Conservation (phyloP, 768 basidiomycete species). For the Rhodosporidiobolus odoratus region DNA sequence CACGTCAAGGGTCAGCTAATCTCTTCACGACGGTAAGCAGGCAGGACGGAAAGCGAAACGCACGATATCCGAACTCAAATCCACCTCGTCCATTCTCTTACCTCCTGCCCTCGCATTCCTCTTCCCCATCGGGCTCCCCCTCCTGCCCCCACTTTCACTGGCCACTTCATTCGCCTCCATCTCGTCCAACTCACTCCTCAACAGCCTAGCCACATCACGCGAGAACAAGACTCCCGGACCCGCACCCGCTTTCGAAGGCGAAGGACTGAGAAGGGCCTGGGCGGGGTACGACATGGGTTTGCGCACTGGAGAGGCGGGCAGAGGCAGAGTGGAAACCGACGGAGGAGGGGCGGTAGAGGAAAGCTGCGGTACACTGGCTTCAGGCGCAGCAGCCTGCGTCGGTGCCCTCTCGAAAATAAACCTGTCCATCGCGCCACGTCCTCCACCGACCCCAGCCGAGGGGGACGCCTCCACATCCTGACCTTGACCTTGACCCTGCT, state of each 20-base stretch:
- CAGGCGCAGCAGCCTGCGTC: not conserved
- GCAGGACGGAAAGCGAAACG: not conserved
- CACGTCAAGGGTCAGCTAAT: not conserved
- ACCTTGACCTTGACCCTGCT: too few species aligned
- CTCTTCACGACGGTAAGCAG: not conserved
- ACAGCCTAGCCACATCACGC: conserved; percentile 31
- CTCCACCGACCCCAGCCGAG: not conserved
- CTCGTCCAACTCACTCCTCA: conserved; percentile 36
- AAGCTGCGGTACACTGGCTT: not conserved
- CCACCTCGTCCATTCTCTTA: conserved; percentile 9
- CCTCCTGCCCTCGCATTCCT: not conserved
- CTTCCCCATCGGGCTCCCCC: not conserved
- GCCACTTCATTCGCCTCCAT: conserved; percentile 25
- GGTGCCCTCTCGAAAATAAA: conserved; percentile 18
- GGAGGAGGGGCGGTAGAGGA: not conserved
- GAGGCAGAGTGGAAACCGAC: not conserved
- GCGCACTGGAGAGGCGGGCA: not conserved
- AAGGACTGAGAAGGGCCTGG: conserved; percentile 20
- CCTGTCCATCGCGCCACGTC: conserved; percentile 35
- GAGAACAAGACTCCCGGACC: conserved; percentile 21
- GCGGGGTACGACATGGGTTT: not conserved
- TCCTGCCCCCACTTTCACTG: not conserved
- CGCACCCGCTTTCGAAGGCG: conserved; percentile 3
- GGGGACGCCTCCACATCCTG: conserved; percentile 13
- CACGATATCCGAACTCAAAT: conserved; percentile 23